Conservation (phyloP, 495 filamentous ascomycete genomes). For the Clavariopsis aquatica region DNA sequence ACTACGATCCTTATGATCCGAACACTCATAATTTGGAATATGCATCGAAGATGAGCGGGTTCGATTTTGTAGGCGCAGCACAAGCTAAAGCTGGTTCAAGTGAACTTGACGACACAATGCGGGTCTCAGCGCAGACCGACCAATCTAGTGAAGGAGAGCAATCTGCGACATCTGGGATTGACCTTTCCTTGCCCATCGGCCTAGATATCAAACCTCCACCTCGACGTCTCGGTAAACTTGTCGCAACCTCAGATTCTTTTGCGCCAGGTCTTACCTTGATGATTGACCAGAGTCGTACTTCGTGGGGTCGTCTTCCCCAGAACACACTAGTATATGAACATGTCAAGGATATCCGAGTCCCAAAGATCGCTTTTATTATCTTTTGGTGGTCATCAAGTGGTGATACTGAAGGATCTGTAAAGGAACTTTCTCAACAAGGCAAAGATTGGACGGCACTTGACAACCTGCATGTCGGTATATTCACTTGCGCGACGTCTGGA, state of each 20-base stretch:
- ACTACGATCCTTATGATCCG: constrained; percentile 41
- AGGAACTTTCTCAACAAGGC: constrained; percentile 55
- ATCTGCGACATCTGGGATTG: not conserved
- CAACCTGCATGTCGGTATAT: constrained; percentile 64
- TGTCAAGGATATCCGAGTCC: constrained; percentile 64
- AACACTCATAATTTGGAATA: constrained; percentile 45
- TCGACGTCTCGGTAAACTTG: constrained; percentile 51
- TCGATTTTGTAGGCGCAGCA: constrained; percentile 36
- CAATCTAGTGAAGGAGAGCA: constrained; percentile 8
- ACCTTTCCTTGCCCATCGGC: constrained; percentile 7
- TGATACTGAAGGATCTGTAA: constrained; percentile 56
- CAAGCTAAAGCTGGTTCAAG: constrained; percentile 22
- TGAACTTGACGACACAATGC: constrained; percentile 31
- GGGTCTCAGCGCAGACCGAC: constrained; percentile 23
- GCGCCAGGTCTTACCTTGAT: constrained; percentile 57
- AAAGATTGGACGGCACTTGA: constrained; percentile 59
- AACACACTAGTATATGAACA: constrained; percentile 65
- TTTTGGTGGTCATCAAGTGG: constrained; percentile 62
- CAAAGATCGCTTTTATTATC: constrained; percentile 78
- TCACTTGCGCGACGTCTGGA: constrained; percentile 67
- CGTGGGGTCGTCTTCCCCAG: constrained; percentile 68
- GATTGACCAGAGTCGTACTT: constrained; percentile 64
- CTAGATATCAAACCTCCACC: constrained; percentile 44
- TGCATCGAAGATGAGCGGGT: constrained; percentile 40
- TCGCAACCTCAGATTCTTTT: constrained; percentile 50